Percentiles rank a stretch among this genome's conserved stretches.
These are phyloP conservation scores for Ustilago tritici DNA, from an alignment of 1,284 basidiomycete species.

Conservation along the genomic window DNA sequence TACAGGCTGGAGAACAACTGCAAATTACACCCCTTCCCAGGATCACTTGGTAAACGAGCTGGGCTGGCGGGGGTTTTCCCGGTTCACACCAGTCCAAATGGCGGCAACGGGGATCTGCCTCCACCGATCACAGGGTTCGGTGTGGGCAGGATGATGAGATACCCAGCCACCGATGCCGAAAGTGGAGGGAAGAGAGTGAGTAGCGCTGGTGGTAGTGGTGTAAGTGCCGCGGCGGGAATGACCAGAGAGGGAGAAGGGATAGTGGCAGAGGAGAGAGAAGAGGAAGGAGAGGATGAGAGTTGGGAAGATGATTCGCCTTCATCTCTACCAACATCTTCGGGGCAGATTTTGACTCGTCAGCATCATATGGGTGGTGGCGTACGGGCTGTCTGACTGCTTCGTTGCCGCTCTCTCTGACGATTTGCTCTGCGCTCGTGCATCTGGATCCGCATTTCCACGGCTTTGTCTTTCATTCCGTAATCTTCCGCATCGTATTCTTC, in stretches of 20 bases:
- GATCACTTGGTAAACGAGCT: conserved; percentile 9
- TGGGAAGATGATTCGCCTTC: conserved; percentile 24
- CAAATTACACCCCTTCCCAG: conserved; percentile 46
- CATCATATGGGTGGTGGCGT: too few relatives aligned
- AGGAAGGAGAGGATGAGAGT: conserved; percentile 20
- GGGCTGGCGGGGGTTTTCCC: neutral
- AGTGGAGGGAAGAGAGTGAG: neutral
- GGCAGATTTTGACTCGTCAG: too few relatives aligned
- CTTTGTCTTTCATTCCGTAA: too few relatives aligned
- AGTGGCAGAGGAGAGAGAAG: neutral
- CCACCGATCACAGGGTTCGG: conserved; percentile 38
- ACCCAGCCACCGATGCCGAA: neutral
- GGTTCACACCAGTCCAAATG: too few relatives aligned
- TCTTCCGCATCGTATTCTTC: too few relatives aligned
- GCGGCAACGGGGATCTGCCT: neutral
- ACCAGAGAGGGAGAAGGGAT: neutral
- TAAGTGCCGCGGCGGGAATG: too few relatives aligned
- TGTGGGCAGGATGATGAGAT: conserved; percentile 23
- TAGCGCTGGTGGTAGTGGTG: too few relatives aligned
- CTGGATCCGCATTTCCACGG: too few relatives aligned
- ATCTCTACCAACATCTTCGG: too few relatives aligned
- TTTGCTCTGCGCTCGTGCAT: too few relatives aligned
- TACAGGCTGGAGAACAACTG: conserved; percentile 43
- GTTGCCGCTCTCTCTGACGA: too few relatives aligned
- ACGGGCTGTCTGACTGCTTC: too few relatives aligned